Evolutionary conservation across 805 yeast species (phyloP).

Genomic region (Pichia thaimueangensis): DNA sequence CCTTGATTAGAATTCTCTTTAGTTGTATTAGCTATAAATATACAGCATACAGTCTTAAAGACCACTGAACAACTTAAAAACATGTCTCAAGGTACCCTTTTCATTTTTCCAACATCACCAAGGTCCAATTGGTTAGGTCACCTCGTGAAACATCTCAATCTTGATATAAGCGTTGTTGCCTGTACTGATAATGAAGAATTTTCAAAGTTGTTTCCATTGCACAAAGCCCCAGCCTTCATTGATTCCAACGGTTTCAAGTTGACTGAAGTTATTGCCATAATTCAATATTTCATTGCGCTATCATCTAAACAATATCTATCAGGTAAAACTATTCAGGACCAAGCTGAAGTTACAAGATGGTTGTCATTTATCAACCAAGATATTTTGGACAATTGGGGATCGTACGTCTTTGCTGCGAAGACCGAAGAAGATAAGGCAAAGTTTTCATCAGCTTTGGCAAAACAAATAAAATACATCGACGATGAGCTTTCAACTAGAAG

Average conservation of each 20-base stretch:
- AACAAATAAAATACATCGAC: too few species aligned
- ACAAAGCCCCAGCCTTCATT: constrained; percentile 54
- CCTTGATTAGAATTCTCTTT: too few species aligned
- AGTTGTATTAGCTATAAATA: too few species aligned
- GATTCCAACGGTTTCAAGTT: constrained; percentile 61
- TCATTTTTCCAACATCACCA: constrained; percentile 20
- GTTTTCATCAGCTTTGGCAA: too few species aligned
- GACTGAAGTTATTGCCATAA: constrained; percentile 58
- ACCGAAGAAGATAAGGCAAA: constrained; percentile 3
- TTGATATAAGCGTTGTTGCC: constrained; percentile 50
- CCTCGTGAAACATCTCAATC: constrained; percentile 44
- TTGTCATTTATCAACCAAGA: constrained; percentile 68
- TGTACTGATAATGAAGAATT: constrained; percentile 35
- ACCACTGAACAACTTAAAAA: too few species aligned
- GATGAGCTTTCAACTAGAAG: too few species aligned
- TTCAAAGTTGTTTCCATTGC: constrained; percentile 51
- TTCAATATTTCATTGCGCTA: constrained; percentile 36
- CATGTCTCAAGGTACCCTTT: constrained; percentile 15
- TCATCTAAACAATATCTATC: constrained; percentile 33
- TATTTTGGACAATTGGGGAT: constrained; percentile 34
- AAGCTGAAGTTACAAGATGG: constrained; percentile 67
- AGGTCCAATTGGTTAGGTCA: constrained; percentile 36
- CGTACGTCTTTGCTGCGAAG: not conserved
- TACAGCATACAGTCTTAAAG: too few species aligned
- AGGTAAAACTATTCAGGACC: constrained; percentile 58